These are phyloP conservation scores for Botryosphaeria dothidea DNA, from an alignment of 2,329 filamentous ascomycete genomes.

Conservation along the genomic window DNA sequence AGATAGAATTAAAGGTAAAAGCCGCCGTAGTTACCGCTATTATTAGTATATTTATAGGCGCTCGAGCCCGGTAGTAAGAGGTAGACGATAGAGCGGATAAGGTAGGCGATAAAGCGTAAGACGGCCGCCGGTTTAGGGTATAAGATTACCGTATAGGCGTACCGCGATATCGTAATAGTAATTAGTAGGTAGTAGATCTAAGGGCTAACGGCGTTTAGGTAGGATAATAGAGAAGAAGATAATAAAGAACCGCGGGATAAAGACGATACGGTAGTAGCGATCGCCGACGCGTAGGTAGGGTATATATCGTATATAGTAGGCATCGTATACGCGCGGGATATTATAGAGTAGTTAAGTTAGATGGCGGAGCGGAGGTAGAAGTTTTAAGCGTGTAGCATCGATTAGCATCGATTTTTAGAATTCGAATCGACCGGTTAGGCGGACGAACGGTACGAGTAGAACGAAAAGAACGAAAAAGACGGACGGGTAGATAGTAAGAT, in stretches of 20 bases:
- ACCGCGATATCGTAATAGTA: constrained; percentile 24
- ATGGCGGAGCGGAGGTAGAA: constrained; percentile 18
- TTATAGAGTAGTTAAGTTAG: constrained; percentile 22
- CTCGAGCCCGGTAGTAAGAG: constrained; percentile 18
- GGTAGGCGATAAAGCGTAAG: constrained; percentile 22
- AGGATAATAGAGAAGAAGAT: constrained; percentile 24
- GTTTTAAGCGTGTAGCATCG: constrained; percentile 23
- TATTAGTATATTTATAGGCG: constrained; percentile 23
- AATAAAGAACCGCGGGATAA: constrained; percentile 7
- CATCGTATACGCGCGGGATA: constrained; percentile 21
- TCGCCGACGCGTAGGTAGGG: constrained; percentile 21
- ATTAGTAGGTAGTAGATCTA: constrained; percentile 23
- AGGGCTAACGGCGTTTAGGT: constrained; percentile 19
- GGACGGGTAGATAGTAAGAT: not conserved
- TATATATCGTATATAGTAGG: constrained; percentile 21
- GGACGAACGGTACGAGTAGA: constrained; percentile 14
- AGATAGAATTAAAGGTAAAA: too few relatives aligned
- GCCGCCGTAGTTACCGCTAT: not conserved
- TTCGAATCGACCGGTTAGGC: not conserved
- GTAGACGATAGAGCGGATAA: constrained; percentile 21
- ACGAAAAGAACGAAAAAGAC: too few relatives aligned
- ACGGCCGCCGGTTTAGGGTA: constrained; percentile 20
- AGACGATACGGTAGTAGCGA: constrained; percentile 15
- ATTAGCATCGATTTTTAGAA: constrained; percentile 26
- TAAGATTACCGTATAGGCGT: constrained; percentile 21